Conservation (phyloP, 2,329 filamentous ascomycete genomes). For the Scolecobasidium constrictum region DNA sequence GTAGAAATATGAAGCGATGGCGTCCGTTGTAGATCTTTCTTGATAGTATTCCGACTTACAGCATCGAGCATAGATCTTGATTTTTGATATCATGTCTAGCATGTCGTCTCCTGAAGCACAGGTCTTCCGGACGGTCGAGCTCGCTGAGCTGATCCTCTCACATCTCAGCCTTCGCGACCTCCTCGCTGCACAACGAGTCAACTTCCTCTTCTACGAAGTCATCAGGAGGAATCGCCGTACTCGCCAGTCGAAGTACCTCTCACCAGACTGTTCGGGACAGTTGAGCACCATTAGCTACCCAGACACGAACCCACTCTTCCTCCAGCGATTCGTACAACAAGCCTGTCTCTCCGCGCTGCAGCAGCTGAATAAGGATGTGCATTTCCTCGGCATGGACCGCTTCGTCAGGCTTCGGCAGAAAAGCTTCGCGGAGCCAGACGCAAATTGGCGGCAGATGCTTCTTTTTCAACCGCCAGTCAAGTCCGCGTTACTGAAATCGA, state of each 20-base stretch:
- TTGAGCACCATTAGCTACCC: neutral
- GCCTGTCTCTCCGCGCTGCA: neutral
- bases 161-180: slow-evolving; percentile 4
- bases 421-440: neutral
- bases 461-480: slow-evolving; percentile 1
- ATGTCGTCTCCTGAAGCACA: neutral
- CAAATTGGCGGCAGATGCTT: slow-evolving; percentile 2
- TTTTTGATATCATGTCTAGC: too few species aligned
- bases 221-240: neutral
- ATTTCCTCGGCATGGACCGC: slow-evolving; percentile 3
- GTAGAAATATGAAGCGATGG: too few species aligned
- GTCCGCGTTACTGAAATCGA: neutral
- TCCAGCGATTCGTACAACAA: slow-evolving; percentile 8
- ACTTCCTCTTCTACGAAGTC: slow-evolving; percentile 2
- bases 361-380: neutral
- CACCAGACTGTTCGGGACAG: neutral
- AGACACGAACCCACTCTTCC: slow-evolving; percentile 2
- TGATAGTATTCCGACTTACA: too few species aligned
- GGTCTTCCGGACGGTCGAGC: slow-evolving; percentile 5
- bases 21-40: too few species aligned
- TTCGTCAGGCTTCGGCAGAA: neutral
- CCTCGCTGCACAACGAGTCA: slow-evolving; percentile 6
- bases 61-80: too few species aligned
- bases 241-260: neutral
- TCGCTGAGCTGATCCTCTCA: slow-evolving; percentile 5